These are phyloP conservation scores for Perilla frutescens DNA, from an alignment of 257 asterid species.

Conservation along the genomic window DNA sequence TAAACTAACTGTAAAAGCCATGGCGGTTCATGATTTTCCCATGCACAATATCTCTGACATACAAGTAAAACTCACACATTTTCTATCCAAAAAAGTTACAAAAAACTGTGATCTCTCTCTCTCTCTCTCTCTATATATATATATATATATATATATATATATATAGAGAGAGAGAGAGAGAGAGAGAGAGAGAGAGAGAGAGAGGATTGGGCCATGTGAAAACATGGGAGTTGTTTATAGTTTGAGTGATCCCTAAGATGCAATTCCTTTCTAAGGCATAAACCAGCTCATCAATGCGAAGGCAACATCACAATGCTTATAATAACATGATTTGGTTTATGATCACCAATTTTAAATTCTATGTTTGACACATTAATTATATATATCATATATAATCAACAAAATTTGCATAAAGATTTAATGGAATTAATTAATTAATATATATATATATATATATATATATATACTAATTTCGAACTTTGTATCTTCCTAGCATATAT, in stretches of 20 bases:
- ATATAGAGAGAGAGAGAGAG: too few species aligned
- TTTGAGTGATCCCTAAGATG: slow-evolving; percentile 30
- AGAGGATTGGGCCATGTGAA: slow-evolving; percentile 25
- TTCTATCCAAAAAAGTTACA: background rate
- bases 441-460: too few species aligned
- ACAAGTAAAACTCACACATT: background rate
- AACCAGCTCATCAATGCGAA: slow-evolving; percentile 29
- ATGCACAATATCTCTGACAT: slow-evolving; percentile 21
- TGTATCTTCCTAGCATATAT: too few species aligned
- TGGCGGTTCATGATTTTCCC: slow-evolving; percentile 22
- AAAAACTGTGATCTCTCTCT: too few species aligned
- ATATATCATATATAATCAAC: too few species aligned
- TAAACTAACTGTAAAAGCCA: slow-evolving; percentile 22
- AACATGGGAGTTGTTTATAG: background rate
- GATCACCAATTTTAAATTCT: background rate
- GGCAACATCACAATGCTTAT: slow-evolving; percentile 8
- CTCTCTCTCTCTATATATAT: too few species aligned
- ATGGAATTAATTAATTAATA: too few species aligned
- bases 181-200: background rate
- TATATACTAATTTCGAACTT: too few species aligned
- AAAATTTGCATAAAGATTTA: too few species aligned
- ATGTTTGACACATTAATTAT: too few species aligned
- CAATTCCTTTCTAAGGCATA: slow-evolving; percentile 1
- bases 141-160: too few species aligned
- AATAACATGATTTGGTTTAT: too few species aligned